Evolutionary conservation across 257 asterid species (phyloP).

Genomic region (Nicotiana undulata): DNA sequence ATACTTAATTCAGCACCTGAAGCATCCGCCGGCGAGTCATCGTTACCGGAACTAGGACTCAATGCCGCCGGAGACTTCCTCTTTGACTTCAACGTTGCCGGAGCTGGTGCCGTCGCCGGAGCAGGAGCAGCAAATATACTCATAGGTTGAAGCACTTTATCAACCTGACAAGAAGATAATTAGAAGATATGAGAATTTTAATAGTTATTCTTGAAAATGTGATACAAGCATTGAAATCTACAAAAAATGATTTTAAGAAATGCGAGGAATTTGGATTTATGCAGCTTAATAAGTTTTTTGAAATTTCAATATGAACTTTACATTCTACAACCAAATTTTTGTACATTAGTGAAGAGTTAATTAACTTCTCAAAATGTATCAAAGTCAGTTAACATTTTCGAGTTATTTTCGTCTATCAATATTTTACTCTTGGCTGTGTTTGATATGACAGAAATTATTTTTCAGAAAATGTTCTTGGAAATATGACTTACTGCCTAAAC

Average conservation of each 20-base stretch:
- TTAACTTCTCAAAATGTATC: not conserved
- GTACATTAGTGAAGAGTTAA: not conserved
- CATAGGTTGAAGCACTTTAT: slow-evolving; percentile 74
- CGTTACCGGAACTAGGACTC: slow-evolving; percentile 28
- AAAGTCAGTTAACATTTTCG: not conserved
- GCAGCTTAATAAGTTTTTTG: not conserved
- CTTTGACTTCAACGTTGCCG: not conserved
- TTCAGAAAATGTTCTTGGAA: not conserved
- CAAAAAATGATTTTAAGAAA: not conserved
- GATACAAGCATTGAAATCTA: too few species aligned
- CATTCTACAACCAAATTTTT: not conserved
- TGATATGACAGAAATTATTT: not conserved
- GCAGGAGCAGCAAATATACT: slow-evolving; percentile 59
- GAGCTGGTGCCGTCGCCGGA: slow-evolving; percentile 45
- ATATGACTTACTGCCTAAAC: not conserved
- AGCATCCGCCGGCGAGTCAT: slow-evolving; percentile 34
- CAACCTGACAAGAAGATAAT: slow-evolving; percentile 16
- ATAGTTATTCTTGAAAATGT: not conserved
- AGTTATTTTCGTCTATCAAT: not conserved
- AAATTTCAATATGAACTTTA: too few species aligned
- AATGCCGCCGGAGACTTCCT: slow-evolving; percentile 24
- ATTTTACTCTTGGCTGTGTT: not conserved
- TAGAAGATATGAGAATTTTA: not conserved
- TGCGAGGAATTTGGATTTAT: not conserved
- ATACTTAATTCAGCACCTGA: slow-evolving; percentile 14